Conservation (phyloP, 148 eudicot genomes). For the Rhododendron griersonianum region DNA sequence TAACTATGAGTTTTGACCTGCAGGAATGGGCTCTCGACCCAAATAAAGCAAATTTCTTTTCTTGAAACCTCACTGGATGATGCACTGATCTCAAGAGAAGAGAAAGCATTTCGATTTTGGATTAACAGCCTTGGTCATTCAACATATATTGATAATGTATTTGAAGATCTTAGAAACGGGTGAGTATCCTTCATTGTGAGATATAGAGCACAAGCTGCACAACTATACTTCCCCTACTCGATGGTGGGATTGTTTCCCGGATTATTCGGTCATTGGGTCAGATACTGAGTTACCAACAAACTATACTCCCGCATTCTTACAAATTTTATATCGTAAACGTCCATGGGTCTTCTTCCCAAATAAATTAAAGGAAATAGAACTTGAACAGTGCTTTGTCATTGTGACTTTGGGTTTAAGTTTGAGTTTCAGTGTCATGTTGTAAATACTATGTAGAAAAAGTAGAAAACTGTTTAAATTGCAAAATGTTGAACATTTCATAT, state of each 20-base stretch:
- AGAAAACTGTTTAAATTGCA: neutral
- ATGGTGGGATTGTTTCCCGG: neutral
- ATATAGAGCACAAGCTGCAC: too few relatives aligned
- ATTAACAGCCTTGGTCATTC: constrained; percentile 89
- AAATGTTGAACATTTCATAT: neutral
- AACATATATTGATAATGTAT: constrained; percentile 74
- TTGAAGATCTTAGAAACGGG: constrained; percentile 99
- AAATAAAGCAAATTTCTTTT: constrained; percentile 82
- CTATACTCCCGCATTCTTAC: neutral
- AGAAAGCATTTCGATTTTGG: constrained; percentile 92
- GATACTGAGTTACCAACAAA: neutral
- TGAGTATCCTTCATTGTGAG: constrained; percentile 28
- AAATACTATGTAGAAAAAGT: neutral
- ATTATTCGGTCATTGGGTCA: neutral
- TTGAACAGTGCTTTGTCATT: constrained; percentile 2
- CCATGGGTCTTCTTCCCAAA: neutral
- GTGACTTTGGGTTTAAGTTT: neutral
- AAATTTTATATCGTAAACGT: neutral
- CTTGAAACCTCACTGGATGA: constrained; percentile 79
- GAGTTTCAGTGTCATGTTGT: neutral
- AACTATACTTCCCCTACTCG: neutral
- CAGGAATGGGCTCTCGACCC: constrained; percentile 94
- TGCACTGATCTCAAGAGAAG: constrained; percentile 82
- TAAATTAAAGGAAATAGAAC: neutral
- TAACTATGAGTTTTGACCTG: constrained; percentile 21